Evolutionary conservation across 2,329 filamentous ascomycete genomes (phyloP).

Genomic region (Clarireedia monteithiana): DNA sequence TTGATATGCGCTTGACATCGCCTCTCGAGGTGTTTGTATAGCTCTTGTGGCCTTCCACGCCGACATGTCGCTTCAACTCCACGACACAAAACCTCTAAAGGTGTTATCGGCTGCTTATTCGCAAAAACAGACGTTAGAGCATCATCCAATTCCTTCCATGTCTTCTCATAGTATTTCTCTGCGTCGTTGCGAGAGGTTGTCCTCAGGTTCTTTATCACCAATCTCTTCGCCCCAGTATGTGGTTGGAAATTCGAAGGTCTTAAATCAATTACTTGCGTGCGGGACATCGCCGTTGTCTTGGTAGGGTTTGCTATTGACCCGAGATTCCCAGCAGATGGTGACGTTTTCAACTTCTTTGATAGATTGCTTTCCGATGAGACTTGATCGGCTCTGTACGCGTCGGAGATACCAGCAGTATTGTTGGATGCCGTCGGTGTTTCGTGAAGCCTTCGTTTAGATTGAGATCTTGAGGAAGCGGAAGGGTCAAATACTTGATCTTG

Average conservation of each 20-base stretch:
- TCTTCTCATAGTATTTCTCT: constrained; percentile 69
- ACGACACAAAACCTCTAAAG: constrained; percentile 83
- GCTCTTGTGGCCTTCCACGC: constrained; percentile 59
- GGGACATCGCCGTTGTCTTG: constrained; percentile 15
- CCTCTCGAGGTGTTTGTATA: constrained; percentile 59
- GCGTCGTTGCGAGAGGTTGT: constrained; percentile 52
- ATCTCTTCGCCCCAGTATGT: constrained; percentile 69
- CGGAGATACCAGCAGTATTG: background rate
- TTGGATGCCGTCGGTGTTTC: constrained; percentile 7
- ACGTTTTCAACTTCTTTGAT: constrained; percentile 72
- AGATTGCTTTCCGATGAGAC: background rate
- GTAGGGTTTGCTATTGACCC: constrained; percentile 18
- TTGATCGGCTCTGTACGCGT: background rate
- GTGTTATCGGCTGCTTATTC: constrained; percentile 53
- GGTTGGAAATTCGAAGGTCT: constrained; percentile 50
- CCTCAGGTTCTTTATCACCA: constrained; percentile 90
- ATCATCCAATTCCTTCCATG: constrained; percentile 64
- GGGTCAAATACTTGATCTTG: constrained; percentile 18
- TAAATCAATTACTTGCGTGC: constrained; percentile 19
- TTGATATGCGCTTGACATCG: constrained; percentile 63
- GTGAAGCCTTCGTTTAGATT: constrained; percentile 17
- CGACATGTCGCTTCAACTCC: constrained; percentile 89
- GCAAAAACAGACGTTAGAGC: constrained; percentile 69
- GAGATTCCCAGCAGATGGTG: constrained; percentile 39
- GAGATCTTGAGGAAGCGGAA: constrained; percentile 10